Evolutionary conservation across 2,329 filamentous ascomycete species (phyloP).

Genomic region (Bertia moriformis): DNA sequence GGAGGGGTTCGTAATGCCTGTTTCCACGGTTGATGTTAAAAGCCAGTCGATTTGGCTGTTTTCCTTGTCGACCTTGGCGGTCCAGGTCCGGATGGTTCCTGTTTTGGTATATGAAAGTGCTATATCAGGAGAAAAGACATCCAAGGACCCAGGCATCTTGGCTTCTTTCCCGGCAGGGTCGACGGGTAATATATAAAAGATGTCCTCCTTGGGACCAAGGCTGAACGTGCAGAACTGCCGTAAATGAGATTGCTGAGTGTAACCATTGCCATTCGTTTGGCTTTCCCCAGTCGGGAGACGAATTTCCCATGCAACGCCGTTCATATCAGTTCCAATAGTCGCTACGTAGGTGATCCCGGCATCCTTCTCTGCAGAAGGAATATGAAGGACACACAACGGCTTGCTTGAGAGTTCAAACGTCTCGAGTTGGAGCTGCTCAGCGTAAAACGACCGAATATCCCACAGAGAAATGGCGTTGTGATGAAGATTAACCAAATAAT

Average conservation of each 20-base stretch:
- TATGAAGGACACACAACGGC: slow-evolving; percentile 63
- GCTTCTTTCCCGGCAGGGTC: slow-evolving; percentile 69
- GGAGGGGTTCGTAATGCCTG: slow-evolving; percentile 56
- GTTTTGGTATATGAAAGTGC: slow-evolving; percentile 69
- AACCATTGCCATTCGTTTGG: slow-evolving; percentile 13
- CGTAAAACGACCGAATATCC: slow-evolving; percentile 54
- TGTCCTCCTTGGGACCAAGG: slow-evolving; percentile 40
- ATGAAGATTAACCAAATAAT: slow-evolving; percentile 69
- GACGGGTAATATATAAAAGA: slow-evolving; percentile 62
- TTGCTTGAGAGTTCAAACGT: slow-evolving; percentile 50
- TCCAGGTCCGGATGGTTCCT: slow-evolving; percentile 72
- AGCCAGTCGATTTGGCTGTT: slow-evolving; percentile 63
- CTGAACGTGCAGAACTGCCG: slow-evolving; percentile 59
- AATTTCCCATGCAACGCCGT: slow-evolving; percentile 71
- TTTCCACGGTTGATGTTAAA: slow-evolving; percentile 67
- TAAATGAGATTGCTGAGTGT: slow-evolving; percentile 26
- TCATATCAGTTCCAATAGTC: slow-evolving; percentile 66
- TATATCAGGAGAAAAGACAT: slow-evolving; percentile 73
- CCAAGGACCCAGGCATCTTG: slow-evolving; percentile 63
- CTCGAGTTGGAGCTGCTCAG: slow-evolving; percentile 40
- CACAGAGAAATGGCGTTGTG: slow-evolving; percentile 59
- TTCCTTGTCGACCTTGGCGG: slow-evolving; percentile 53
- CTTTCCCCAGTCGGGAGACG: slow-evolving; percentile 29
- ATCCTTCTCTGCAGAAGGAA: slow-evolving; percentile 48
- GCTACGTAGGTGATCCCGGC: slow-evolving; percentile 55